These are phyloP conservation scores for Verticillium nonalfalfae DNA, from an alignment of 2,329 filamentous ascomycete species.

Conservation along the genomic window DNA sequence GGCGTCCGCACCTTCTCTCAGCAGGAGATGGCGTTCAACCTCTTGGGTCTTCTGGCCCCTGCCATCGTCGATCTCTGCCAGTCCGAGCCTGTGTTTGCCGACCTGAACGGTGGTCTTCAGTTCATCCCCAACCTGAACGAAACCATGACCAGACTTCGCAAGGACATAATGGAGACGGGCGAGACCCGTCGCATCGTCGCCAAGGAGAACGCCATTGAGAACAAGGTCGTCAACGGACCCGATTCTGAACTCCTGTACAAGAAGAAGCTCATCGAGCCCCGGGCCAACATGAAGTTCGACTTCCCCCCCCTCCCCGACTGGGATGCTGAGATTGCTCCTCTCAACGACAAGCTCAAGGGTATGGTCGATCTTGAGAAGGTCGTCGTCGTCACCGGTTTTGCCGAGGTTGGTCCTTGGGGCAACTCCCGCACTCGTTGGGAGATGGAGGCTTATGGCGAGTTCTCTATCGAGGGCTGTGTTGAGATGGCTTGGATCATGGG, in stretches of 20 bases:
- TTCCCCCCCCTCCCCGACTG: slow-evolving; percentile 89
- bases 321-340: slow-evolving; percentile 82
- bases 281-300: slow-evolving; percentile 96
- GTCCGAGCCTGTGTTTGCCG: slow-evolving; percentile 89
- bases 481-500: slow-evolving; percentile 99
- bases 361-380: slow-evolving; percentile 99
- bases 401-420: slow-evolving; percentile 95
- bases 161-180: slow-evolving; percentile 91
- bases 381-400: slow-evolving; percentile 93
- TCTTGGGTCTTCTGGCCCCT: slow-evolving; percentile 92
- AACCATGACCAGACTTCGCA: slow-evolving; percentile 86
- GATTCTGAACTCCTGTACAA: slow-evolving; percentile 89
- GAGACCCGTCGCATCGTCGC: slow-evolving; percentile 90
- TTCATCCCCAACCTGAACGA: slow-evolving; percentile 96
- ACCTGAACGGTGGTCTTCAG: slow-evolving; percentile 94
- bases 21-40: slow-evolving; percentile 99
- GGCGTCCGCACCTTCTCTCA: slow-evolving; percentile 98
- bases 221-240: slow-evolving; percentile 94
- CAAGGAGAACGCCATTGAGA: slow-evolving; percentile 93
- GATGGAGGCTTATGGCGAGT: slow-evolving; percentile 96
- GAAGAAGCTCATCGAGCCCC: slow-evolving; percentile 86
- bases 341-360: slow-evolving; percentile 83
- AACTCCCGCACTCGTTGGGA: slow-evolving; percentile 98
- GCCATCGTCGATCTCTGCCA: slow-evolving; percentile 94
- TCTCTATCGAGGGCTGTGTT: slow-evolving; percentile 94